Conservation (phyloP, 306 rosid species). For the Senna tora region DNA sequence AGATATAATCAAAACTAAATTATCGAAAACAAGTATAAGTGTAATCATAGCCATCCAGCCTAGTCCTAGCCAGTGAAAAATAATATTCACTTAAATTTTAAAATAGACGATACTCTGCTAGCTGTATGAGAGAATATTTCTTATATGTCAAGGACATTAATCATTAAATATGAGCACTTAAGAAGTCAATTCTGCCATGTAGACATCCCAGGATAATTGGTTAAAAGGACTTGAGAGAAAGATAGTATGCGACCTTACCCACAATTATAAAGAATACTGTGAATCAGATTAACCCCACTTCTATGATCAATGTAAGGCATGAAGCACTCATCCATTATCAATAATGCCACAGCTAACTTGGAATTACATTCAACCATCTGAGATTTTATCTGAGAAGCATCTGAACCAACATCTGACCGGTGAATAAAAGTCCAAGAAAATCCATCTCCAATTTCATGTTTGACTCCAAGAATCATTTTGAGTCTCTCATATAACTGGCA, state of each 20-base stretch:
- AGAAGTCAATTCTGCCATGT: background rate
- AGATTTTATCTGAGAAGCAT: slow-evolving; percentile 57
- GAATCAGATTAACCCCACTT: slow-evolving; percentile 87
- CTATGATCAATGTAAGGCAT: slow-evolving; percentile 86
- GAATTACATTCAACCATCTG: slow-evolving; percentile 68
- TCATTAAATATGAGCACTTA: slow-evolving; percentile 10
- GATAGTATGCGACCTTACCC: slow-evolving; percentile 64
- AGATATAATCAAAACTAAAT: slow-evolving; percentile 32
- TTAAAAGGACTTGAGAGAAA: background rate
- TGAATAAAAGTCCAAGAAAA: slow-evolving; percentile 76
- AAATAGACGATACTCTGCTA: background rate
- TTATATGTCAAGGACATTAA: background rate
- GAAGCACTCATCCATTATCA: slow-evolving; percentile 92
- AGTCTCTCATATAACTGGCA: slow-evolving; percentile 71
- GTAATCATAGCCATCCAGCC: slow-evolving; percentile 1
- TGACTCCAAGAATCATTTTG: slow-evolving; percentile 79
- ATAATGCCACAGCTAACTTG: slow-evolving; percentile 86
- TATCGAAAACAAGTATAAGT: slow-evolving; percentile 6
- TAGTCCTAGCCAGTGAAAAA: background rate
- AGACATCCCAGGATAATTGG: slow-evolving; percentile 3
- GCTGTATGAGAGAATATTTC: background rate
- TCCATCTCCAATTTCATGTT: slow-evolving; percentile 78
- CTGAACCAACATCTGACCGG: slow-evolving; percentile 61
- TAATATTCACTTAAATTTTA: background rate
- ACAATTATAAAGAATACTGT: slow-evolving; percentile 74